Evolutionary conservation across 2,329 filamentous ascomycete genomes (phyloP), one percentile per base, ranked within the genome.

Genomic region (Nemania abortiva): DNA sequence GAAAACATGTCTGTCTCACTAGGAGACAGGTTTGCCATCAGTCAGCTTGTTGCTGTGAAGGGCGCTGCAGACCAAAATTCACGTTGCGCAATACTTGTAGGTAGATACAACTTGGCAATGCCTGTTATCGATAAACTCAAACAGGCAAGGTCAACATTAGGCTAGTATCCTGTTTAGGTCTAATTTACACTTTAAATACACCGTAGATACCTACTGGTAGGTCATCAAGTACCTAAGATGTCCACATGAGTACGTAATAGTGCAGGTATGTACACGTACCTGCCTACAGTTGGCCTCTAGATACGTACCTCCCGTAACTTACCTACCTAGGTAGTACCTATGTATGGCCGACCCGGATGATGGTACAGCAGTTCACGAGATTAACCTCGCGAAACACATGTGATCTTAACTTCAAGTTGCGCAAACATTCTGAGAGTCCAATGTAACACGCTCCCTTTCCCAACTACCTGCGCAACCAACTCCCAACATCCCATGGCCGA

Each of bases 351-450:
- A 52, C 22, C 49, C 7, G 42, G 37, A 10, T 27, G 53, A 34
- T n/a, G 37, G 45, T 55, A 42, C 29, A 65, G 29, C 50, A 57
- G 45, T 20, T 6, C 20, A 20, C 6, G n/a, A 49, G 6, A 20
- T n/a, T 52, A 62, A 31, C 56, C 34, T 56, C 39, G 9, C 24
- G 24, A 70, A 67, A 65, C 59, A 66, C 68, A 70, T 70, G 68
- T 67, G 68, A 63, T 63, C 24, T 50, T 49, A 63, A 63, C n/a
- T 27, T 34, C 31, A 34, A 34, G 31, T 34, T 34, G 31, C 31
- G 50, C 60, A 64, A 55, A 24, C 56, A 39, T 55, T 45, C 52
- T 39, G 6, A 31, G 29, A 24, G 22, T 27, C 57, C 6, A 34
- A n/a, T 27, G 31, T 34, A 37, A 15, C 13, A 42, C 42, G 37